Evolutionary conservation across 179 eudicot species (phyloP).

Genomic region (Silene vulgaris): DNA sequence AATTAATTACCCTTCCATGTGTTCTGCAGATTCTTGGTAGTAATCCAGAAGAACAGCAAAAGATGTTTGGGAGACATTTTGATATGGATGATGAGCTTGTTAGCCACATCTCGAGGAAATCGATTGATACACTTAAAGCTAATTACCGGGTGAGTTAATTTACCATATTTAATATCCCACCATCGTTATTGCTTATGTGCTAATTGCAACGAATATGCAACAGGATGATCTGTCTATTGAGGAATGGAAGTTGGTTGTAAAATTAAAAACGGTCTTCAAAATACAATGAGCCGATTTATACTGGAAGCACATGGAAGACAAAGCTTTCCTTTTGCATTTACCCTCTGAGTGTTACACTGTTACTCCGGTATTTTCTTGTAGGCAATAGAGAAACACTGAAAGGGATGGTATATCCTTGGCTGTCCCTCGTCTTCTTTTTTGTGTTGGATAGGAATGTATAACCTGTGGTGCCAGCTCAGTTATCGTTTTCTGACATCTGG

Average conservation of each 20-base stretch:
- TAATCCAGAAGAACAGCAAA: slow-evolving; percentile 80
- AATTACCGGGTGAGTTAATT: slow-evolving; percentile 52
- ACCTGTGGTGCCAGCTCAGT: no score
- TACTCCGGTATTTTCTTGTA: slow-evolving; percentile 14
- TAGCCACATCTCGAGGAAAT: slow-evolving; percentile 74
- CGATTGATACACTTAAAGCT: slow-evolving; percentile 65
- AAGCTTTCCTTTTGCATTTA: neutral
- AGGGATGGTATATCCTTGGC: neutral
- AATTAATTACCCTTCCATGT: neutral
- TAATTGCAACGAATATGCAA: neutral
- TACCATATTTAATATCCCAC: neutral
- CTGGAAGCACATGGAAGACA: neutral
- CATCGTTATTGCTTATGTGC: neutral
- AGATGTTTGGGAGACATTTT: slow-evolving; percentile 87
- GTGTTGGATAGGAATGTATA: neutral
- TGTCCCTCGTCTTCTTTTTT: neutral
- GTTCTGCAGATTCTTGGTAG: slow-evolving; percentile 57
- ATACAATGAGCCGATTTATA: slow-evolving; percentile 37
- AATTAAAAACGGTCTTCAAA: slow-evolving; percentile 60
- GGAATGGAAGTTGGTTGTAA: slow-evolving; percentile 59
- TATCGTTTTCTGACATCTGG: no score
- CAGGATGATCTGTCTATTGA: slow-evolving; percentile 65
- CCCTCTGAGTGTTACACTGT: slow-evolving; percentile 4
- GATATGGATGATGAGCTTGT: slow-evolving; percentile 87
- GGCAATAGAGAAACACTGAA: neutral